Percentiles rank a stretch among this genome's conserved stretches.
Evolutionary conservation across 345 rosid genomes (phyloP).

Genomic region (Acer yangbiense): DNA sequence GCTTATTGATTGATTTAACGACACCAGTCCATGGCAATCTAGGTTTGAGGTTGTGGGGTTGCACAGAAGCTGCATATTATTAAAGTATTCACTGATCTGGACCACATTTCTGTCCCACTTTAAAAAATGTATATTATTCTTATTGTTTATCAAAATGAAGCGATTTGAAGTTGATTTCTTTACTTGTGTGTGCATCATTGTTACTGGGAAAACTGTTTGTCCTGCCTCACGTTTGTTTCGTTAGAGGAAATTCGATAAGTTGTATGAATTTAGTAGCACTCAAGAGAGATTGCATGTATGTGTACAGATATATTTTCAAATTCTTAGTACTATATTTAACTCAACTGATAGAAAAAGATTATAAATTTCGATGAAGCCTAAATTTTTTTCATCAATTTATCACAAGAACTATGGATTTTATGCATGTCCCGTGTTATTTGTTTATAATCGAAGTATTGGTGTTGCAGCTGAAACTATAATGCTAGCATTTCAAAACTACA

Average conservation of each 20-base stretch:
- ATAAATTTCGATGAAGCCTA: background rate
- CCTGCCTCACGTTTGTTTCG: background rate
- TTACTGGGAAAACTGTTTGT: background rate
- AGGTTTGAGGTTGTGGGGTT: background rate
- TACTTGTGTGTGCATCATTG: background rate
- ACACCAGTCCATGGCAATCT: no score
- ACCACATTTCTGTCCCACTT: background rate
- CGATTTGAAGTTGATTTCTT: background rate
- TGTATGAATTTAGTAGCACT: background rate
- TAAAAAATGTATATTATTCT: no score
- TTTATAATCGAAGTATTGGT: slow-evolving; percentile 12
- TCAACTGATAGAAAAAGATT: background rate
- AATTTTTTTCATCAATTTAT: background rate
- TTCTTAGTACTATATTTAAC: no score
- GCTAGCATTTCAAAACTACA: slow-evolving; percentile 93
- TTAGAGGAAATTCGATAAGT: background rate
- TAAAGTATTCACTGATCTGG: background rate
- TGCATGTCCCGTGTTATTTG: background rate
- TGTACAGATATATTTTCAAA: background rate
- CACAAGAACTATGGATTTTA: background rate
- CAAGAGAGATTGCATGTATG: background rate
- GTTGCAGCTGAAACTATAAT: slow-evolving; percentile 77
- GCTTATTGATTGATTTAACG: background rate
- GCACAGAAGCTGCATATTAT: background rate
- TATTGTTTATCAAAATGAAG: background rate